These are phyloP conservation scores for Colletotrichum echinochloae DNA, from an alignment of 2,329 filamentous ascomycete species.

Conservation along the genomic window DNA sequence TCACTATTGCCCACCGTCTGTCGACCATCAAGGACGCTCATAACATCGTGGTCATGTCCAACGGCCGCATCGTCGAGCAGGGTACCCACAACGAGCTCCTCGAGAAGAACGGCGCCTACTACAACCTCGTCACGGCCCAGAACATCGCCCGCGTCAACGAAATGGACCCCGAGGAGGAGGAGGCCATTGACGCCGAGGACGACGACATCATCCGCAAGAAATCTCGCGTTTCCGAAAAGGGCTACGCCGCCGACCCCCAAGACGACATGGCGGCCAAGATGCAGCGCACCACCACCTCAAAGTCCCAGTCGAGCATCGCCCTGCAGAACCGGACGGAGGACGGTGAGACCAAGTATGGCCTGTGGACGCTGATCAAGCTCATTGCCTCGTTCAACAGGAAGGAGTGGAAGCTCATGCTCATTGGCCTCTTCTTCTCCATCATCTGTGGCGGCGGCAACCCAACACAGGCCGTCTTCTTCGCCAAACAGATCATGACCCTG, in stretches of 20 bases:
- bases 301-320: conserved; percentile 77
- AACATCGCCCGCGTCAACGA: conserved; percentile 76
- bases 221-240: conserved; percentile 55
- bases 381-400: conserved; percentile 82
- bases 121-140: conserved; percentile 88
- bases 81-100: conserved; percentile 87
- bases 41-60: conserved; percentile 93
- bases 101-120: conserved; percentile 78
- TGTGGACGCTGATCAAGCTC: conserved; percentile 82
- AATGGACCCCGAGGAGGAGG: conserved; percentile 63
- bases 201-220: conserved; percentile 63
- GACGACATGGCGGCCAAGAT: conserved; percentile 71
- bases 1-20: conserved; percentile 94
- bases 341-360: conserved; percentile 69
- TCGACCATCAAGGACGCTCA: conserved; percentile 95
- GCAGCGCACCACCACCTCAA: conserved; percentile 64
- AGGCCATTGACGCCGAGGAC: conserved; percentile 61
- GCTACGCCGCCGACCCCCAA: conserved; percentile 67
- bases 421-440: conserved; percentile 79
- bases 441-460: conserved; percentile 87
- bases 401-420: conserved; percentile 78
- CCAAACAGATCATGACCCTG: conserved; percentile 84
- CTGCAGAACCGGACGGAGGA: conserved; percentile 69
- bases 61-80: conserved; percentile 90
- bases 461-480: conserved; percentile 83